These are phyloP conservation scores for Carpinus viminea DNA, from an alignment of 306 rosid species.

Conservation along the genomic window DNA sequence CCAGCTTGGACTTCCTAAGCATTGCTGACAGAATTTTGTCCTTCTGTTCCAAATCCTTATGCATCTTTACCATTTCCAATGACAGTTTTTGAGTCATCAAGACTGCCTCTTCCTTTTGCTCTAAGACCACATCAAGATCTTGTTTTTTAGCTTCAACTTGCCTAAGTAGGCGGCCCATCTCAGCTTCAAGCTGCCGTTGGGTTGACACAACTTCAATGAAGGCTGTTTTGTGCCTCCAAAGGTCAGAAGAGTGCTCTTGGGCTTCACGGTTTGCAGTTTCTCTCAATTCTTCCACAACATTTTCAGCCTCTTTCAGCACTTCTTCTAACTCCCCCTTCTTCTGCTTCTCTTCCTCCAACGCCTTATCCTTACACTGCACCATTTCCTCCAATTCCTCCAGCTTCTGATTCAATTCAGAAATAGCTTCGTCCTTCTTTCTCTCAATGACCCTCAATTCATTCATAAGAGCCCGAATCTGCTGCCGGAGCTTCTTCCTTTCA, in stretches of 20 bases:
- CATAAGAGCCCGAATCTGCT: conserved; percentile 67
- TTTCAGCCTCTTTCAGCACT: conserved; percentile 52
- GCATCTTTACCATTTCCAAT: conserved; percentile 63
- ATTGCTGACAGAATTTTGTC: conserved; percentile 92
- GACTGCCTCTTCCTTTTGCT: conserved; percentile 82
- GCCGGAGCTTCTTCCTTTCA: conserved; percentile 70
- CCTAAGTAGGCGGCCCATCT: conserved; percentile 59
- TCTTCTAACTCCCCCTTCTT: conserved; percentile 66
- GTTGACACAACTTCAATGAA: conserved; percentile 86
- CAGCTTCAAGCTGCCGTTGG: conserved; percentile 90
- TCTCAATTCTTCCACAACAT: conserved; percentile 59
- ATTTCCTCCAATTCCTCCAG: conserved; percentile 57
- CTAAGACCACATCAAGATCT: conserved; percentile 56
- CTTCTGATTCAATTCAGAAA: conserved; percentile 52
- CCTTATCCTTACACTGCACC: conserved; percentile 58
- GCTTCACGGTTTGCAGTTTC: conserved; percentile 55
- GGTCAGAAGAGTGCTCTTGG: conserved; percentile 78
- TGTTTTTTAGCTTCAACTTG: conserved; percentile 68
- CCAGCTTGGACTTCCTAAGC: conserved; percentile 87
- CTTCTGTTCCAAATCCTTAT: conserved; percentile 87
- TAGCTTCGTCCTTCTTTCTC: conserved; percentile 46
- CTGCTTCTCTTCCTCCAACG: conserved; percentile 53
- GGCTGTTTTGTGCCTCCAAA: conserved; percentile 89
- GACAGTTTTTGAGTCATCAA: conserved; percentile 71
- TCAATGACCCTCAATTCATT: conserved; percentile 63